These are phyloP conservation scores for Acanthamoeba healyi DNA, from an alignment of 208 protist genomes.

Conservation along the genomic window DNA sequence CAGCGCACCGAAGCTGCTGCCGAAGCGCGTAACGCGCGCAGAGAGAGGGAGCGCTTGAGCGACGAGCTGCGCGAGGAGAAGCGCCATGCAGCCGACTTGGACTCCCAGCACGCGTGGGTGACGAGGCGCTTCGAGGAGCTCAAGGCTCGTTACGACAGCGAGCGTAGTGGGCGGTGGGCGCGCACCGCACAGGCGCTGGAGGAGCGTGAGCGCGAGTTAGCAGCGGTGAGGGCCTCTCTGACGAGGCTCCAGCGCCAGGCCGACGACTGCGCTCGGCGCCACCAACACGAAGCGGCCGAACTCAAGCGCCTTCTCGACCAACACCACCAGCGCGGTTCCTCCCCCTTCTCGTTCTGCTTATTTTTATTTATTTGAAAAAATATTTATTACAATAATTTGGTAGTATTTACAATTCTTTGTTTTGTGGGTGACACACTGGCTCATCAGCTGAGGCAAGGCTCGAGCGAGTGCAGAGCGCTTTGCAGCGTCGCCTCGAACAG, in stretches of 20 bases:
- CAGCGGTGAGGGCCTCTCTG: not conserved
- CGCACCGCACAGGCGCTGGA: not conserved
- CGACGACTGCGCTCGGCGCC: not conserved
- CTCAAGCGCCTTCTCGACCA: not conserved
- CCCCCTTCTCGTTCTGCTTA: too few relatives aligned
- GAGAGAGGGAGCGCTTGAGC: not conserved
- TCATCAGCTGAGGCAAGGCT: not conserved
- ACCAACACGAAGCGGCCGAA: slow-evolving; percentile 10
- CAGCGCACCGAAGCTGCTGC: not conserved
- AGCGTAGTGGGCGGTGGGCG: not conserved
- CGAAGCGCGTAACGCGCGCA: not conserved
- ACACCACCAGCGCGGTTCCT: not conserved
- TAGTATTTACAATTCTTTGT: too few relatives aligned
- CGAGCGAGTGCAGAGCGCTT: not conserved
- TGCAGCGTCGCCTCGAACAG: not conserved
- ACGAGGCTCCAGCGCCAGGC: not conserved
- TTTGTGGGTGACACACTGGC: not conserved
- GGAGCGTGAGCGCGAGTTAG: not conserved
- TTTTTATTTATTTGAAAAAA: too few relatives aligned
- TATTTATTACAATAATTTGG: too few relatives aligned
- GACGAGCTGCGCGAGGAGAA: slow-evolving; percentile 19
- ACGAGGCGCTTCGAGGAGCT: not conserved
- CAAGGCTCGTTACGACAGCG: not conserved
- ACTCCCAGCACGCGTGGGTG: not conserved
- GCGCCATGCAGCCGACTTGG: not conserved